Evolutionary conservation across 169 alveolate species (phyloP).

Genomic region (Cryptosporidium canis): DNA sequence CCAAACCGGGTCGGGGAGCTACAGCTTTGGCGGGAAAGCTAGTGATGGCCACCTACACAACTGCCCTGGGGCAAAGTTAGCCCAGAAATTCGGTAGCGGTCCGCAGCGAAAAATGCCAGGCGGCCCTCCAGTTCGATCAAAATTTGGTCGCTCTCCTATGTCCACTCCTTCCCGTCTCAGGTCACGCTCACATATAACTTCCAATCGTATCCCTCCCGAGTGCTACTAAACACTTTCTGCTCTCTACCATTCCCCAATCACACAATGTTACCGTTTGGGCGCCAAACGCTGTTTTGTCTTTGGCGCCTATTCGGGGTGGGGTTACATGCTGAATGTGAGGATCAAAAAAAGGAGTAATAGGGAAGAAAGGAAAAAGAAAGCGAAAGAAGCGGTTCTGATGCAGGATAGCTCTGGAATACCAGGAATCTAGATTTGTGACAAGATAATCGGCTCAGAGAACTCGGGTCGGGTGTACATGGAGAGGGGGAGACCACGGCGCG

Average conservation of each 20-base stretch:
- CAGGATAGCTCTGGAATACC: background rate
- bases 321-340: constrained; percentile 70
- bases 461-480: background rate
- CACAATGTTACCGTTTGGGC: constrained; percentile 3
- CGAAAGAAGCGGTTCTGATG: background rate
- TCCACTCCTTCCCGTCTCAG: no score
- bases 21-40: no score
- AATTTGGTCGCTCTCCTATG: no score
- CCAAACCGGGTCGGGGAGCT: no score
- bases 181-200: background rate
- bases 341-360: constrained; percentile 28
- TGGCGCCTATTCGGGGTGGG: constrained; percentile 65
- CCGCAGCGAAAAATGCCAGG: no score
- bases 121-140: no score
- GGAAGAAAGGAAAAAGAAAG: constrained; percentile 25
- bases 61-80: no score
- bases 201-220: background rate
- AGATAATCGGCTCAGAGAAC: background rate
- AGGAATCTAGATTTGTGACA: background rate
- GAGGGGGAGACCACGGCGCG: background rate
- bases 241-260: background rate
- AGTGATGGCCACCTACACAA: no score
- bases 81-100: no score
- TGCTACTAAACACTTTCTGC: background rate
- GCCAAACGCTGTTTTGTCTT: constrained; percentile 19